Evolutionary conservation across 1,284 basidiomycete genomes (phyloP), one percentile per base, ranked within the genome.

Genomic region (Moesziomyces antarcticus): DNA sequence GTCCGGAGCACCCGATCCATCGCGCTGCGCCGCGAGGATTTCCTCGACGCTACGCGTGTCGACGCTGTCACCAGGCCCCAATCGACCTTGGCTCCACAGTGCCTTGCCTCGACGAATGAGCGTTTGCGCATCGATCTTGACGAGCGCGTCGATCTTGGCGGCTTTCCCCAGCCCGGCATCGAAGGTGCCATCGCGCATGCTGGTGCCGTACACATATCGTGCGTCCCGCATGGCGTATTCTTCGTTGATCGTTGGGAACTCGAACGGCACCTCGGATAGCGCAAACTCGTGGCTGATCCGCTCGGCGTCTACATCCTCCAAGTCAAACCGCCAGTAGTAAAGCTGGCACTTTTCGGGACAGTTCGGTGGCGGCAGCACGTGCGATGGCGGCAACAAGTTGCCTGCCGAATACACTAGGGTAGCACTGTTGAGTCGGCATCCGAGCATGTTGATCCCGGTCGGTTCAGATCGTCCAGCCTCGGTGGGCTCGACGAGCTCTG

Each of bases 341-440:
- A 87, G 81, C 42, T 83, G 84, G 43, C 86, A 86, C 22, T 84
- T 82, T 63, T 87, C 87, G 27, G 85, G 81, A 18, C 81, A 81
- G 20, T 83, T 82, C 13, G 60, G 50, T 9, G 73, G 65, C 10
- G 84, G 81, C 30, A 84, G 54, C n/a, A 84, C 56, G 61, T 76
- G 59, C 43, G 74, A 52, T 1, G 85, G 85, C 0, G 82, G 73
- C 16, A 71, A 58, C 16, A 87, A 69, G 46, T 86, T 85, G 9
- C 87, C 87, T 3, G 86, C 87, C 0, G 85, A 83, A 63, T 87
- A 87, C 21, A 87, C 85, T 10, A 87, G 81, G 37, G 86, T 86
- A 13, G 87, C 85, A 21, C 85, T 85, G 55, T 85, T 85, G 69
- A 87, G 85, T 18, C 87, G 78, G 63, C 86, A 87, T 3, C 84